These are phyloP conservation scores for Porodaedalea pini DNA, from an alignment of 1,284 basidiomycete genomes.

Conservation along the genomic window DNA sequence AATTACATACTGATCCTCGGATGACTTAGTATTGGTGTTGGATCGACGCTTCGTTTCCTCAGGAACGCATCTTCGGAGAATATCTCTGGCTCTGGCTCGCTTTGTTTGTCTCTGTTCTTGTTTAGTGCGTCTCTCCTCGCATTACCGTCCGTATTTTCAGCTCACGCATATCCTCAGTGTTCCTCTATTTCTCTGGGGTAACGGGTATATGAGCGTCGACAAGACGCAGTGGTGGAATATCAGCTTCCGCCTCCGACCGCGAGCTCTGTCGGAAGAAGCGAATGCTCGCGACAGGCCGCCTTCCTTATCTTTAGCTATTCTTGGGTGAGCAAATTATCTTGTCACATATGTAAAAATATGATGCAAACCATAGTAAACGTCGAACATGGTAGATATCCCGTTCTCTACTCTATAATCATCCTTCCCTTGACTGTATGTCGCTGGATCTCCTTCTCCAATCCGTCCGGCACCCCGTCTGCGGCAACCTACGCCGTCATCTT, in stretches of 20 bases:
- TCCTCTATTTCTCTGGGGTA: constrained; percentile 37
- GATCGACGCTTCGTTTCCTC: constrained; percentile 35
- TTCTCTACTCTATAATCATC: constrained; percentile 29
- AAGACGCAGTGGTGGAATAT: constrained; percentile 36
- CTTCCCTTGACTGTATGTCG: constrained; percentile 30
- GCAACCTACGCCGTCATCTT: constrained; percentile 33
- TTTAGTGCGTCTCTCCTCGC: constrained; percentile 28
- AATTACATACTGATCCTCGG: background rate
- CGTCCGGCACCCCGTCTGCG: constrained; percentile 27
- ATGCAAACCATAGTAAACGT: constrained; percentile 1
- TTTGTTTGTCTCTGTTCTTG: constrained; percentile 32
- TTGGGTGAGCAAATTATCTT: constrained; percentile 9
- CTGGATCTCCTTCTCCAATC: constrained; percentile 28
- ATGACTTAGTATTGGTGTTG: constrained; percentile 40
- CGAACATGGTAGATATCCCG: constrained; percentile 28
- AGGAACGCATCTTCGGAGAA: constrained; percentile 36
- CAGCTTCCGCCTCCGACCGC: background rate
- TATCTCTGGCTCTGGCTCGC: constrained; percentile 46
- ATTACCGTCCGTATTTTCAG: too few relatives aligned
- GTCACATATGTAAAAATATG: constrained; percentile 26
- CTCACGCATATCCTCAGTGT: too few relatives aligned
- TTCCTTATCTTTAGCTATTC: constrained; percentile 29
- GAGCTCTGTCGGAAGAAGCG: background rate
- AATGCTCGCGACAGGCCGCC: constrained; percentile 9
- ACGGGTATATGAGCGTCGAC: constrained; percentile 35